Conservation (phyloP, 306 rosid genomes). For the Dryas alaskensis region DNA sequence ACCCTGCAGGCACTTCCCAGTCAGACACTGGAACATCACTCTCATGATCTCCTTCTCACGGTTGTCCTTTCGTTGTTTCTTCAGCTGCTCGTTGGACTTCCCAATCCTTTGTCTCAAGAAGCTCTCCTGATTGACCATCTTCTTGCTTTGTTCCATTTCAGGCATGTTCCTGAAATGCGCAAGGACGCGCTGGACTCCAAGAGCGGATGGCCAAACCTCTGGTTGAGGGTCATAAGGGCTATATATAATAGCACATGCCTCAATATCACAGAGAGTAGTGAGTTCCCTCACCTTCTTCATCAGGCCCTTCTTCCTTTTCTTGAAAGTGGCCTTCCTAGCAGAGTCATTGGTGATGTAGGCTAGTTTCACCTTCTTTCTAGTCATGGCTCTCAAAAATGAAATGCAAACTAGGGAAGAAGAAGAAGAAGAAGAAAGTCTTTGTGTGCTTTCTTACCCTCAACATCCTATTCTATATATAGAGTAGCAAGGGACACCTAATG, state of each 20-base stretch:
- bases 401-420: neutral
- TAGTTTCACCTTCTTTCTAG: slow-evolving; percentile 53
- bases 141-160: slow-evolving; percentile 30
- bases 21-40: slow-evolving; percentile 23
- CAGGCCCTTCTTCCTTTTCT: slow-evolving; percentile 64
- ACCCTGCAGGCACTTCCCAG: slow-evolving; percentile 11
- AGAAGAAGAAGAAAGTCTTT: neutral
- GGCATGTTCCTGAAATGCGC: slow-evolving; percentile 32
- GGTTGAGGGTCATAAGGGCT: slow-evolving; percentile 42
- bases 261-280: slow-evolving; percentile 49
- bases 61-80: slow-evolving; percentile 28
- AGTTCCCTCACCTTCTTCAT: slow-evolving; percentile 57
- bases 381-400: slow-evolving; percentile 27
- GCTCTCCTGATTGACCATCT: slow-evolving; percentile 34
- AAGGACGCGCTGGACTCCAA: slow-evolving; percentile 30
- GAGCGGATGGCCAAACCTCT: slow-evolving; percentile 46
- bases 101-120: slow-evolving; percentile 26
- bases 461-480: neutral
- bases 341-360: slow-evolving; percentile 35
- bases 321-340: slow-evolving; percentile 52
- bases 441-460: slow-evolving; percentile 1
- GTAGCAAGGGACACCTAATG: neutral
- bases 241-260: slow-evolving; percentile 52
- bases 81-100: slow-evolving; percentile 23
- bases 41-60: slow-evolving; percentile 24